Conservation (phyloP, 2,329 filamentous ascomycete species). For the Ophiostoma fasciatum region DNA sequence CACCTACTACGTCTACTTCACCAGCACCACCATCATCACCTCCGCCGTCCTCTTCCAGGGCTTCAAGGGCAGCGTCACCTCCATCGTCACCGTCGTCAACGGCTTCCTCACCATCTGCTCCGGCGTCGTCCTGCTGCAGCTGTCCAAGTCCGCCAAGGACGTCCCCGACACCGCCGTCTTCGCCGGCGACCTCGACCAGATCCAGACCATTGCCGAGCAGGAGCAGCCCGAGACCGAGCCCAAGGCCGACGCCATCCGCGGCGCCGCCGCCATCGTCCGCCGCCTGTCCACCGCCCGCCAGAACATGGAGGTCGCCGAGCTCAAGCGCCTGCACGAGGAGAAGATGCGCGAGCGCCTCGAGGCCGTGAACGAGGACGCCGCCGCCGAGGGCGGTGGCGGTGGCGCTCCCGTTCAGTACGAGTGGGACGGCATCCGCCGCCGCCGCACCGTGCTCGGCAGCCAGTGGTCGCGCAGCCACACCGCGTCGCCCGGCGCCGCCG, state of each 20-base stretch:
- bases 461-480: conserved; percentile 18
- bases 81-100: conserved; percentile 80
- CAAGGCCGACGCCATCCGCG: conserved; percentile 90
- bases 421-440: conserved; percentile 79
- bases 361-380: conserved; percentile 57
- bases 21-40: conserved; percentile 84
- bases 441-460: conserved; percentile 36
- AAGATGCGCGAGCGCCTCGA: conserved; percentile 55
- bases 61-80: conserved; percentile 70
- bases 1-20: conserved; percentile 98
- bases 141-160: conserved; percentile 97
- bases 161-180: conserved; percentile 90
- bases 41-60: conserved; percentile 85
- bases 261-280: conserved; percentile 74
- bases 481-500: not conserved
- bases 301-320: conserved; percentile 67
- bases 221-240: conserved; percentile 94
- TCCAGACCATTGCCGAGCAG: conserved; percentile 87
- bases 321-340: conserved; percentile 65
- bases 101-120: conserved; percentile 90
- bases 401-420: conserved; percentile 42
- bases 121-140: conserved; percentile 79
- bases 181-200: conserved; percentile 82
- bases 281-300: conserved; percentile 62
- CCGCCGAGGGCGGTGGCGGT: conserved; percentile 20